Conservation (phyloP, 352 stramenopile species). For the Globisporangium heterothallicum region DNA sequence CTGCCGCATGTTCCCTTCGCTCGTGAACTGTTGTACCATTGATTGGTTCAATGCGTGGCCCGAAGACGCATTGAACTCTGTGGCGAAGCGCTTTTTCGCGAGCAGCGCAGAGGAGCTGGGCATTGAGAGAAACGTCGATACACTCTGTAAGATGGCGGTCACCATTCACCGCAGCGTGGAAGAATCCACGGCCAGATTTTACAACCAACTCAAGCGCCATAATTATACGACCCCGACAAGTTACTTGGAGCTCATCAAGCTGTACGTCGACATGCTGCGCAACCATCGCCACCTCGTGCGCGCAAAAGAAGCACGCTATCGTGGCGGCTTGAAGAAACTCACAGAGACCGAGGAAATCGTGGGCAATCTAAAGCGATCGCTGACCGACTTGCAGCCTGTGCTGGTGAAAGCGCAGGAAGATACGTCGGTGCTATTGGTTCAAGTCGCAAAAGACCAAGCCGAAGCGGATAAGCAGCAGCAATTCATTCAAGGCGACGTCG, state of each 20-base stretch:
- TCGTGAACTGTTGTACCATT: constrained; percentile 94
- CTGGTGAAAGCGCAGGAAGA: constrained; percentile 88
- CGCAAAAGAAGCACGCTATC: constrained; percentile 77
- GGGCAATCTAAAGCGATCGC: constrained; percentile 85
- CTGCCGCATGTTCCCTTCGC: constrained; percentile 92
- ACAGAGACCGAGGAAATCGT: constrained; percentile 92
- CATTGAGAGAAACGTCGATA: constrained; percentile 86
- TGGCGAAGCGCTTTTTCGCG: constrained; percentile 88
- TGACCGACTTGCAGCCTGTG: constrained; percentile 90
- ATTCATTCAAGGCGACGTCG: constrained; percentile 88
- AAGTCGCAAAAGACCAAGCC: constrained; percentile 90
- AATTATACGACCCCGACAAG: constrained; percentile 96
- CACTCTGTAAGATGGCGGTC: constrained; percentile 89
- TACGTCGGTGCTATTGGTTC: constrained; percentile 72
- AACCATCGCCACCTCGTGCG: constrained; percentile 82
- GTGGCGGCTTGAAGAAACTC: constrained; percentile 88
- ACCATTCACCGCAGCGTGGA: constrained; percentile 92
- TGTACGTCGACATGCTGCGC: constrained; percentile 90
- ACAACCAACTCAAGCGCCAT: constrained; percentile 77
- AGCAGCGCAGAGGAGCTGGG: constrained; percentile 77
- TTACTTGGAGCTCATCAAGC: constrained; percentile 93
- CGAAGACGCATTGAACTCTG: constrained; percentile 89
- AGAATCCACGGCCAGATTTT: constrained; percentile 72
- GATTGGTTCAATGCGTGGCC: constrained; percentile 97
- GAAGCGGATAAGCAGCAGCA: constrained; percentile 89